Evolutionary conservation across 1,284 basidiomycete species (phyloP).

Genomic region (Papiliotrema fonsecae): DNA sequence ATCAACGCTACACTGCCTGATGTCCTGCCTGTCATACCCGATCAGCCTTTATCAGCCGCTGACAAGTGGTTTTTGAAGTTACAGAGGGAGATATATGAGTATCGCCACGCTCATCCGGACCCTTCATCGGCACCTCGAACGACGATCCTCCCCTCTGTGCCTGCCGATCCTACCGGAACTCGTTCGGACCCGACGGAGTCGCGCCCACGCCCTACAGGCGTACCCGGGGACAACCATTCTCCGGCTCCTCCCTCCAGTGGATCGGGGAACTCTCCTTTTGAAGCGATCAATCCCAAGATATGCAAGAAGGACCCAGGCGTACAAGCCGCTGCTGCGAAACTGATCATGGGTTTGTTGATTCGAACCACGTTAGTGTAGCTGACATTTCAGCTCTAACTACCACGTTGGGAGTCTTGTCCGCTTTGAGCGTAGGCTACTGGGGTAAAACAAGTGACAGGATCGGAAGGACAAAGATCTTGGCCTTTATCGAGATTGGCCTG

Average conservation of each 20-base stretch:
- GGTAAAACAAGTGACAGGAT: slow-evolving; percentile 71
- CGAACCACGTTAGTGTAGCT: neutral
- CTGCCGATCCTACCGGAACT: slow-evolving; percentile 11
- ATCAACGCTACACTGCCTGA: neutral
- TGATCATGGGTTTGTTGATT: slow-evolving; percentile 56
- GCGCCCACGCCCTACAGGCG: neutral
- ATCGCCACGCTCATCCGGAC: neutral
- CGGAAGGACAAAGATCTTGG: slow-evolving; percentile 71
- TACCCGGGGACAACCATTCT: neutral
- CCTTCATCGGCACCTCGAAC: neutral
- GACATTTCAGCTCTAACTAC: slow-evolving; percentile 58
- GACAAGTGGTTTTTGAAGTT: slow-evolving; percentile 7
- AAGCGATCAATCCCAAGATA: slow-evolving; percentile 42
- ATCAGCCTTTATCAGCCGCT: neutral
- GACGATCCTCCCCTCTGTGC: slow-evolving; percentile 2
- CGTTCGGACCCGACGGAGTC: slow-evolving; percentile 6
- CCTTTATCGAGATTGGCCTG: slow-evolving; percentile 63
- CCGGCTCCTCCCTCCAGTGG: slow-evolving; percentile 1
- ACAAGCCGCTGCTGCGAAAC: slow-evolving; percentile 63
- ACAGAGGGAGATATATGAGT: neutral
- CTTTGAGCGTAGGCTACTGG: slow-evolving; percentile 84
- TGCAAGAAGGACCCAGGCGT: slow-evolving; percentile 70
- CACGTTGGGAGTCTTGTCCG: slow-evolving; percentile 73
- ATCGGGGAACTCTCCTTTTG: slow-evolving; percentile 17
- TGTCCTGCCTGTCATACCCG: neutral